Percentiles rank a stretch among this genome's conserved stretches.
These are phyloP conservation scores for Chlorociboria aeruginascens DNA, from an alignment of 495 filamentous ascomycete species.

Conservation along the genomic window DNA sequence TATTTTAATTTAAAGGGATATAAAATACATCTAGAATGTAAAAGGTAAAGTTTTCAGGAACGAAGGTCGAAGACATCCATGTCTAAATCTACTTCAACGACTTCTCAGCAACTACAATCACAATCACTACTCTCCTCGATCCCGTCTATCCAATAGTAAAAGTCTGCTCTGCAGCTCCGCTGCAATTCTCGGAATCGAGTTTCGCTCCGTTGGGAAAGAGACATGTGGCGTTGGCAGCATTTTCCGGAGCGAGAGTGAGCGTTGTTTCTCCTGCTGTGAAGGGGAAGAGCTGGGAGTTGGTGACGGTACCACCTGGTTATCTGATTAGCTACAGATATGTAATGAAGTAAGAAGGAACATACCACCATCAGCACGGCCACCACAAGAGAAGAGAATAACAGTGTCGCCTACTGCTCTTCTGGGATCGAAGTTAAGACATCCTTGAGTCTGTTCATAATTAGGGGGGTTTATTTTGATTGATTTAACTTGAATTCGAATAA, in stretches of 20 bases:
- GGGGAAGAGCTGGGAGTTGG: constrained; percentile 14
- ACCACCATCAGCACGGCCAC: constrained; percentile 38
- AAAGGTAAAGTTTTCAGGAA: too few species aligned
- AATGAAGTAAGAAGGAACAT: not conserved
- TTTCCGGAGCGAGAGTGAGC: constrained; percentile 29
- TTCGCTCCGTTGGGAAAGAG: constrained; percentile 26
- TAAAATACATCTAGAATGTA: too few species aligned
- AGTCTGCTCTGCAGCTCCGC: constrained; percentile 28
- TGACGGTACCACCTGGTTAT: not conserved
- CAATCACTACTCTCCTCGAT: too few species aligned
- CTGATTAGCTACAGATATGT: constrained; percentile 13
- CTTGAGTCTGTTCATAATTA: constrained; percentile 23
- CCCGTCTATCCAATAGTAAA: constrained; percentile 27
- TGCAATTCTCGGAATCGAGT: constrained; percentile 30
- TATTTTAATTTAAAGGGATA: too few species aligned
- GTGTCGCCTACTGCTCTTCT: constrained; percentile 31
- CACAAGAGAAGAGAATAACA: constrained; percentile 40
- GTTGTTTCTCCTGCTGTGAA: constrained; percentile 17
- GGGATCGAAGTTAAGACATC: constrained; percentile 39
- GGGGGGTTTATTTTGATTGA: constrained; percentile 2
- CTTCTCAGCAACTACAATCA: not conserved
- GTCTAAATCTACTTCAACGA: too few species aligned
- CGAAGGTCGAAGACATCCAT: too few species aligned
- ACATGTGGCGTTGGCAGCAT: constrained; percentile 28
- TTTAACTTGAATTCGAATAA: not conserved